phyloP scores from a whole-genome alignment of 768 basidiomycete species.

The Naematelia encephala region DNA sequence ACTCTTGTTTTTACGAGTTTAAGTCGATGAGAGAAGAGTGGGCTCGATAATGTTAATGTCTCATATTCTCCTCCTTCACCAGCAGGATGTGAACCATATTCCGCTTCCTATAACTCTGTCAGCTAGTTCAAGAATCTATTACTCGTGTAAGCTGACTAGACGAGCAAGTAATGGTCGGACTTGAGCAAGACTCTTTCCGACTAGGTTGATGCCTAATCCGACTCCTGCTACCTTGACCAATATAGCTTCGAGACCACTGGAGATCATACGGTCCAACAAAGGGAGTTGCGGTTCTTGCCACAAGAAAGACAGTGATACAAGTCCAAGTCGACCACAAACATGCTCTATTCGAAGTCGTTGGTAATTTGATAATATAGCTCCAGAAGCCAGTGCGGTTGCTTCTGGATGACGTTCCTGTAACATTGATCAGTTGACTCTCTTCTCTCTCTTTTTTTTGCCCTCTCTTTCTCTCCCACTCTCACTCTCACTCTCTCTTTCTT shows the following conservation, averaged over 20 bases:
- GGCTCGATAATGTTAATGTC: conserved; percentile 82
- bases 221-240: conserved; percentile 96
- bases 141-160: conserved; percentile 59
- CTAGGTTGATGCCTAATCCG: conserved; percentile 71
- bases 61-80: conserved; percentile 99
- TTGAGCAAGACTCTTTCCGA: conserved; percentile 69
- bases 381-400: conserved; percentile 81
- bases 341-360: conserved; percentile 96
- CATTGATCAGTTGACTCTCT: conserved; percentile 1
- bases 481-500: neutral
- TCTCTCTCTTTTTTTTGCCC: neutral
- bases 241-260: conserved; percentile 68
- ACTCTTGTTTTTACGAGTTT: conserved; percentile 65
- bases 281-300: conserved; percentile 92
- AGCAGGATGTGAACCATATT: conserved; percentile 88
- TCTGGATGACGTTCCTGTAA: conserved; percentile 70
- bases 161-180: conserved; percentile 70
- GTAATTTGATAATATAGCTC: conserved; percentile 96
- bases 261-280: conserved; percentile 82
- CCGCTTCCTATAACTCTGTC: conserved; percentile 58
- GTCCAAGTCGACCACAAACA: conserved; percentile 76
- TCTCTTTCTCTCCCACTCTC: neutral
- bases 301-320: conserved; percentile 79
- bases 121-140: neutral
- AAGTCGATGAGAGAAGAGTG: conserved; percentile 77